Base-by-base conservation (phyloP, 2,329 filamentous ascomycete species). In the Rasamsonia emersonii region DNA sequence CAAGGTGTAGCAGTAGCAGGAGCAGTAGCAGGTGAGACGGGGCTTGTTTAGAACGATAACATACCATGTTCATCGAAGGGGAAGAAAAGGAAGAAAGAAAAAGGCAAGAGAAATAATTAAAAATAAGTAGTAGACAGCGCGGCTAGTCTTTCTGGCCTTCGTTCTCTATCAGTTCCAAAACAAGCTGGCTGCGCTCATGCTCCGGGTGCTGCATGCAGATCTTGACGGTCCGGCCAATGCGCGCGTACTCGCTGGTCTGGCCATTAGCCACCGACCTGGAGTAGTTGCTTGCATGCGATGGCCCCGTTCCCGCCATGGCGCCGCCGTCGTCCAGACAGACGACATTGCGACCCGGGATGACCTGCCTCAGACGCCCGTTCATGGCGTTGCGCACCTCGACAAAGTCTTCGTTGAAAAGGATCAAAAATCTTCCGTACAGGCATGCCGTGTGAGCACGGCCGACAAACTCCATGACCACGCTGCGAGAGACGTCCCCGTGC, bases 401-500 rank as follows among this genome's bases (percentile, higher is more conserved):
- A 46, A 96, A 98, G 58, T 96, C 89, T 14, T 84, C 81, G 56
- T 95, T 91, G 64, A 96, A 94, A 4, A 98, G 75, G 5, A 98
- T 68, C 4, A 98, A 73, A 56, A 94, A 96, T 36, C 86, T 82
- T 1, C 86, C 88, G 47, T 86, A 93, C 64, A 96, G 79, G 40
- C 86, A 91, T 2, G 88, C 88, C 9, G 78, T 77, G 40, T 81
- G 79, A 2, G 91, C 91, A 50, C 82, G 89, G 44, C 91, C 91
- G n/a, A 93, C 91, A 57, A 96, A 98, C 54, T 96, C 86, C 86
- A 98, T 94, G 50, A 96, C 88, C 37, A 96, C 85, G 17, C 82
- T 86, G 27, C 93, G 82, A 23, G 79, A 89, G 17, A 98, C 86
- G 40, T 98, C 91, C 44, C 91, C 91, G 58, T 96, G 86, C 62